These are phyloP conservation scores for Ogataea methanolica DNA, from an alignment of 805 yeast genomes.

Conservation along the genomic window DNA sequence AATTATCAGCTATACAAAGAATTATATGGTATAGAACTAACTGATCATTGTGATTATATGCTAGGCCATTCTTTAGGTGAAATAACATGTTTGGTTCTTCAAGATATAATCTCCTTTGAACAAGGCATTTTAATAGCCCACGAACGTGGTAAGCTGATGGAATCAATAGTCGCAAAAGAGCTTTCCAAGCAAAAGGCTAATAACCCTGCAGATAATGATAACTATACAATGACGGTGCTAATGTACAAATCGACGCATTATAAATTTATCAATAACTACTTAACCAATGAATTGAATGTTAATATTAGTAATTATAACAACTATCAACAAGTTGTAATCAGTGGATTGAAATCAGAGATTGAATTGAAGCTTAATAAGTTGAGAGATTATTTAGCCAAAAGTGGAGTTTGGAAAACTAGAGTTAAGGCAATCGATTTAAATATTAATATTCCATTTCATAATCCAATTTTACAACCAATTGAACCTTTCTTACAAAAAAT, in stretches of 20 bases:
- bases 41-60: slow-evolving; percentile 18
- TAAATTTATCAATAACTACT: slow-evolving; percentile 10
- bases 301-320: slow-evolving; percentile 30
- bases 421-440: slow-evolving; percentile 24
- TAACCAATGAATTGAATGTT: slow-evolving; percentile 12
- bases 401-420: slow-evolving; percentile 21
- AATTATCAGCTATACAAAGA: slow-evolving; percentile 14
- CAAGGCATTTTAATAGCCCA: slow-evolving; percentile 24
- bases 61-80: slow-evolving; percentile 36
- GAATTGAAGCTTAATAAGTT: slow-evolving; percentile 10
- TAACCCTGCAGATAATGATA: slow-evolving; percentile 12
- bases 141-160: slow-evolving; percentile 31
- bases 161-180: slow-evolving; percentile 12
- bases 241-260: slow-evolving; percentile 24
- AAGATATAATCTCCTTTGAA: slow-evolving; percentile 21
- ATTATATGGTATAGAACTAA: slow-evolving; percentile 18
- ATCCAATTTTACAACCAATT: slow-evolving; percentile 27
- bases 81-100: slow-evolving; percentile 26
- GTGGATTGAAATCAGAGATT: slow-evolving; percentile 23
- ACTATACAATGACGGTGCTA: slow-evolving; percentile 33
- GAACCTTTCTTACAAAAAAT: slow-evolving; percentile 17
- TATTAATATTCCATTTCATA: slow-evolving; percentile 32
- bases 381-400: slow-evolving; percentile 7
- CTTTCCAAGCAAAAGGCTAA: too few relatives aligned
- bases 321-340: slow-evolving; percentile 31